Base-by-base conservation (phyloP, 257 asterid species). In the Linaria vulgaris region DNA sequence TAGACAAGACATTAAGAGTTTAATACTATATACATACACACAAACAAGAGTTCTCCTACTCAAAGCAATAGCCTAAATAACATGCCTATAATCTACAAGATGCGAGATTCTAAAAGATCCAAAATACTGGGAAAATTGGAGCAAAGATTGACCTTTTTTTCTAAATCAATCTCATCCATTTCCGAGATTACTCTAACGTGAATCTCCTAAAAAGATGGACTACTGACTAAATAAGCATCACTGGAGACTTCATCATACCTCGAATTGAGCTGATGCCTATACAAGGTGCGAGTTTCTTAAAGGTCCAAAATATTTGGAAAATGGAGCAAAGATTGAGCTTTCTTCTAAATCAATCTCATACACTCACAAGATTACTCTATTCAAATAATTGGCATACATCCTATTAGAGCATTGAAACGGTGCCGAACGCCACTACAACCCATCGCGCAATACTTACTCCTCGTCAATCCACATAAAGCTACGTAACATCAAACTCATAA, bases 201-300 rank as follows among this genome's bases (percentile, higher is more conserved):
- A 27, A 27, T 2, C 34, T 27, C 3, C 4, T 27, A 2, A 2
- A 27, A 27, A 6, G n/a, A n/a, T n/a, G n/a, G n/a, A n/a, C n/a
- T n/a, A n/a, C n/a, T n/a, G n/a, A n/a, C n/a, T n/a, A n/a, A n/a
- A n/a, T n/a, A n/a, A n/a, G n/a, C n/a, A 23, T 10, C 0, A 54
- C 0, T 23, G 19, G 66, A 17, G 24, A 31, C 27, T 4, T 39
- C 48, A n/a, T 34, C 51, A 59, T 82, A 77, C 96, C 94, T 78
- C 23, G 91, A 81, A 72, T 76, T 80, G 66, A 83, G 82, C 53
- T 31, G 70, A 51, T 95, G 91, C 72, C 85, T 81, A 62, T 56
- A n/a, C n/a, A n/a, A n/a, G n/a, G n/a, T n/a, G n/a, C n/a, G n/a
- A n/a, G n/a, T n/a, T n/a, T n/a, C n/a, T n/a, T n/a, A n/a, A n/a